These are phyloP conservation scores for Sisymbrium irio DNA, from an alignment of 345 rosid genomes.

Conservation along the genomic window DNA sequence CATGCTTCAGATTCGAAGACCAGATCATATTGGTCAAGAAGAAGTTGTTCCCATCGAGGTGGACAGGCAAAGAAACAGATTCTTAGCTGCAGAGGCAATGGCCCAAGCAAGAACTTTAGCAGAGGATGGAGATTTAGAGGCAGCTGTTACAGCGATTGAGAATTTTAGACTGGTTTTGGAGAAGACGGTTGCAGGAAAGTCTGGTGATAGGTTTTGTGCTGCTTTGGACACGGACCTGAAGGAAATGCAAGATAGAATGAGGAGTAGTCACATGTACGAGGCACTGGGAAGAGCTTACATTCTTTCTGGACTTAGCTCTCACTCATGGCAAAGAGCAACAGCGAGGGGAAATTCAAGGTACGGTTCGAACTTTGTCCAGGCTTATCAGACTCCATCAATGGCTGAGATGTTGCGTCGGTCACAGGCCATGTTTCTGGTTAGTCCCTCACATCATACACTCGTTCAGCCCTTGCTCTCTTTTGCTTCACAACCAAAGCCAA, in stretches of 20 bases:
- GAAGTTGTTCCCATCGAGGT: slow-evolving; percentile 57
- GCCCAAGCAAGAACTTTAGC: slow-evolving; percentile 59
- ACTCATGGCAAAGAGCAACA: slow-evolving; percentile 94
- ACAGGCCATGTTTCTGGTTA: slow-evolving; percentile 41
- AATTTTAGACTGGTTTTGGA: slow-evolving; percentile 47
- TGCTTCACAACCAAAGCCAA: slow-evolving; percentile 56
- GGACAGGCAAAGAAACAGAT: slow-evolving; percentile 77
- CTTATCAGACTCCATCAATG: slow-evolving; percentile 79
- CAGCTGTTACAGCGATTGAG: slow-evolving; percentile 61
- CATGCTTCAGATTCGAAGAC: slow-evolving; percentile 50
- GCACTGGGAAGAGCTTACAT: slow-evolving; percentile 81
- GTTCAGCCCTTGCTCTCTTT: slow-evolving; percentile 52
- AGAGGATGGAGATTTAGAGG: slow-evolving; percentile 62
- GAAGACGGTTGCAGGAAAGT: slow-evolving; percentile 54
- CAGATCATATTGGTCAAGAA: slow-evolving; percentile 41
- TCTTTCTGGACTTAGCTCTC: slow-evolving; percentile 87
- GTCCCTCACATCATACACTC: slow-evolving; percentile 52
- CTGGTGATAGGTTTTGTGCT: slow-evolving; percentile 56
- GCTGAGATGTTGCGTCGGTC: slow-evolving; percentile 73
- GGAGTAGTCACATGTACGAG: slow-evolving; percentile 74
- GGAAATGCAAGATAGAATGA: slow-evolving; percentile 85
- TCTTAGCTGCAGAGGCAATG: slow-evolving; percentile 80
- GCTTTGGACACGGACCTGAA: slow-evolving; percentile 85
- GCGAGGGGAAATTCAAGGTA: slow-evolving; percentile 66
- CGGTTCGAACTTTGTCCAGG: slow-evolving; percentile 63